phyloP scores from a whole-genome alignment of 768 basidiomycete species.

The Sporobolomyces pararoseus region DNA sequence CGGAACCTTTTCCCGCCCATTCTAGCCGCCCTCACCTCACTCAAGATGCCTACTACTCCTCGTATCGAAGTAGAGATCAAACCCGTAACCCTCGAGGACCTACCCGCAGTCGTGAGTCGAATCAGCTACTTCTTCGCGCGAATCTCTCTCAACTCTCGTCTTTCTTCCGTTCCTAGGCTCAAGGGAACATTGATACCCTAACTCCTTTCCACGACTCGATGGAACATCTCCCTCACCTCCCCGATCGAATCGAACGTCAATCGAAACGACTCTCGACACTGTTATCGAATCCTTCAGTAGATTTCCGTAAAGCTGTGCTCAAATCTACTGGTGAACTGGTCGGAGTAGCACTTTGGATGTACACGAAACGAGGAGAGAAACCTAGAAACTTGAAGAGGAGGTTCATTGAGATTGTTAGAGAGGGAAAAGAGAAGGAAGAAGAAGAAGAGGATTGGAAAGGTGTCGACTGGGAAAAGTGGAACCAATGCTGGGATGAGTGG shows the following conservation, averaged over 20 bases:
- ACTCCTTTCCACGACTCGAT: slow-evolving; percentile 20
- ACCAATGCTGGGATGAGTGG: slow-evolving; percentile 29
- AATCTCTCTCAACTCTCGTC: background rate
- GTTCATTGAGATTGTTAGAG: background rate
- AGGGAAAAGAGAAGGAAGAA: slow-evolving; percentile 2
- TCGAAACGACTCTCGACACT: slow-evolving; percentile 1
- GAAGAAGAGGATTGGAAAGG: slow-evolving; percentile 13
- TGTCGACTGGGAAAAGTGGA: slow-evolving; percentile 12
- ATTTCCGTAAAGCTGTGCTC: slow-evolving; percentile 26
- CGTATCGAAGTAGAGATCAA: slow-evolving; percentile 6
- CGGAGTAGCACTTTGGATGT: slow-evolving; percentile 27
- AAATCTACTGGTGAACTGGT: slow-evolving; percentile 9
- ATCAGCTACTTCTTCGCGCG: background rate
- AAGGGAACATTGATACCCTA: slow-evolving; percentile 16
- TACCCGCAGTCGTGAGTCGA: slow-evolving; percentile 5
- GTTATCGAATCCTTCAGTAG: background rate
- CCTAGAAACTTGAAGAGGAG: slow-evolving; percentile 18
- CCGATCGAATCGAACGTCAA: slow-evolving; percentile 19
- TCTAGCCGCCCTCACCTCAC: background rate
- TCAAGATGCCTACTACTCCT: background rate
- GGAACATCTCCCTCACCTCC: slow-evolving; percentile 2
- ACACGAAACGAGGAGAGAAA: background rate
- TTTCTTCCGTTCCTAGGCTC: slow-evolving; percentile 3
- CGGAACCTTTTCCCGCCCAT: background rate
- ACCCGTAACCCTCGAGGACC: slow-evolving; percentile 1